phyloP scores from a whole-genome alignment of 1,284 basidiomycete genomes.

The Amylostereum chailletii region DNA sequence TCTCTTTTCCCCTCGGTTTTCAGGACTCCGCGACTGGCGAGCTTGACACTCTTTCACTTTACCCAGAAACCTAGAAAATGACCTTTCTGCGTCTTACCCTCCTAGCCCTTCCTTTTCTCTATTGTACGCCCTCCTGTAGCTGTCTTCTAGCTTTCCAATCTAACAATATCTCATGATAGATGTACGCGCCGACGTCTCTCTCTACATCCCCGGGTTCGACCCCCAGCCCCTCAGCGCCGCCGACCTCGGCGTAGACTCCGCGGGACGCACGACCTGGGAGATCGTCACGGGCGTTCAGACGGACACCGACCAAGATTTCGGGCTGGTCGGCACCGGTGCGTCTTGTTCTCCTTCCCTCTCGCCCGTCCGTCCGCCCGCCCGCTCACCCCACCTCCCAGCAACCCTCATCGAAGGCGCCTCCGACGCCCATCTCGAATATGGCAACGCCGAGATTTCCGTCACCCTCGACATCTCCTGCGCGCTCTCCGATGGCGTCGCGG shows the following conservation, averaged over 20 bases:
- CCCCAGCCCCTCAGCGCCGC: constrained; percentile 7
- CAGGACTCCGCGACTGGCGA: no score
- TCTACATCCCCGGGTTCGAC: constrained; percentile 10
- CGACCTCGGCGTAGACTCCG: constrained; percentile 3
- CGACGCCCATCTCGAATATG: constrained; percentile 4
- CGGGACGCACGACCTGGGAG: constrained; percentile 8
- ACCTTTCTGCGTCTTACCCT: no score
- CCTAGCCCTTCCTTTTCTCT: no score
- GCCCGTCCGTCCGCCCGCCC: not conserved
- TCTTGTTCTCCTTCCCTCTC: not conserved
- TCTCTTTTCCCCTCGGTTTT: no score
- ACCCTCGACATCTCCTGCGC: constrained; percentile 6
- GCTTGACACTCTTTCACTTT: no score
- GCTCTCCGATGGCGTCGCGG: not conserved
- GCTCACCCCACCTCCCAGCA: not conserved
- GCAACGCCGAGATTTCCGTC: not conserved
- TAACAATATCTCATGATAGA: not conserved
- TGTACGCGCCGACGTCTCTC: constrained; percentile 6
- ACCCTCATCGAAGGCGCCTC: constrained; percentile 4
- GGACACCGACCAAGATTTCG: no score
- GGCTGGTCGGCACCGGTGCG: constrained; percentile 2
- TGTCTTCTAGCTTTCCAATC: no score
- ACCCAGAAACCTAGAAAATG: no score
- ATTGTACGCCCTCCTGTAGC: no score
- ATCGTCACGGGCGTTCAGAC: constrained; percentile 4